A percentile compares a stretch with the other conserved stretches of the same genome.
These are phyloP conservation scores for Talaromyces sp. DNA, from an alignment of 2,329 filamentous ascomycete species.

Conservation along the genomic window DNA sequence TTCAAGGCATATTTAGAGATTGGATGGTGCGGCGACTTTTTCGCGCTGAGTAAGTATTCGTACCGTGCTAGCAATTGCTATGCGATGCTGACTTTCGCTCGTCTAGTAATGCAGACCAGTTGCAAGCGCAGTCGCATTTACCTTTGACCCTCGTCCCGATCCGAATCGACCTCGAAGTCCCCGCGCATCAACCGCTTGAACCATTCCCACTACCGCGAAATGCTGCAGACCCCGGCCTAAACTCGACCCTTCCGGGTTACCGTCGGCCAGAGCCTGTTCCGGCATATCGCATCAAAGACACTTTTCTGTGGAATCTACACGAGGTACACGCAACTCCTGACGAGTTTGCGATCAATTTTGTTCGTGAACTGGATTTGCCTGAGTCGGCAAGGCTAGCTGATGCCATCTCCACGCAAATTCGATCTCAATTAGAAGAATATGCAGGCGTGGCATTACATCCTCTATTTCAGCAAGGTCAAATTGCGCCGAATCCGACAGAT, in stretches of 20 bases:
- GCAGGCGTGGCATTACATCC: conserved; percentile 91
- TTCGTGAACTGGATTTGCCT: conserved; percentile 89
- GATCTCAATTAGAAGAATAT: conserved; percentile 93
- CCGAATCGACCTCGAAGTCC: conserved; percentile 90
- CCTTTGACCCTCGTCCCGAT: conserved; percentile 92
- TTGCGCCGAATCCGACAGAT: conserved; percentile 24
- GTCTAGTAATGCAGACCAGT: conserved; percentile 54
- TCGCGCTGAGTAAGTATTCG: conserved; percentile 41
- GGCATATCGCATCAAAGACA: conserved; percentile 84
- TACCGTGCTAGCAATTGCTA: neutral
- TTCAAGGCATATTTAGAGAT: conserved; percentile 89
- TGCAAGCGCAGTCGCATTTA: conserved; percentile 66
- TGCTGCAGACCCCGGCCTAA: conserved; percentile 40
- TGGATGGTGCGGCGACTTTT: conserved; percentile 77
- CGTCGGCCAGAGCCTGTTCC: conserved; percentile 74
- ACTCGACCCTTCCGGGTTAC: conserved; percentile 74
- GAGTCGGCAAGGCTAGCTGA: conserved; percentile 65
- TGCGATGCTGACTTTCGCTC: neutral
- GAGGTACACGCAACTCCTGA: conserved; percentile 92
- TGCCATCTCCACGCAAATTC: conserved; percentile 89
- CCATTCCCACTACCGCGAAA: conserved; percentile 46
- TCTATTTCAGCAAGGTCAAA: conserved; percentile 64
- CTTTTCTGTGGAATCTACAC: conserved; percentile 97
- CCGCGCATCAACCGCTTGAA: conserved; percentile 57
- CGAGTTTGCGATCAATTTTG: conserved; percentile 85